phyloP scores from a whole-genome alignment of 2,329 filamentous ascomycete genomes.

The Shiraia sp. region DNA sequence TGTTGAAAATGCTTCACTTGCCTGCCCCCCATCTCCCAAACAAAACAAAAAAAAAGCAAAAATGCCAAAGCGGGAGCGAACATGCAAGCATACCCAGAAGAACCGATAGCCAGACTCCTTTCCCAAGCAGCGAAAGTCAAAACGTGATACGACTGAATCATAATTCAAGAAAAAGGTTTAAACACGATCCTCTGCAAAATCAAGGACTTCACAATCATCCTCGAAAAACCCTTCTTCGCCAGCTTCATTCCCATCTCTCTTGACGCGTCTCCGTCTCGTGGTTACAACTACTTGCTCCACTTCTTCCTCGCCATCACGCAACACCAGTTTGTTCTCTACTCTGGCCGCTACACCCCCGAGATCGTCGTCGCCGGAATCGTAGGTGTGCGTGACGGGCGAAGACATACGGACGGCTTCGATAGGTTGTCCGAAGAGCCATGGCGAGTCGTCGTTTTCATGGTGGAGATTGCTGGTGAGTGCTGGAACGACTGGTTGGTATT shows the following conservation, averaged over 20 bases:
- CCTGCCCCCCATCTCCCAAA: too few relatives aligned
- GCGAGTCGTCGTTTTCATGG: constrained; percentile 36
- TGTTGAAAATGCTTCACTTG: too few relatives aligned
- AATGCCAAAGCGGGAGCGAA: background rate
- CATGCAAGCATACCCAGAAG: too few relatives aligned
- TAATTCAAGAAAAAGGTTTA: constrained; percentile 13
- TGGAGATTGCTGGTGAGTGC: constrained; percentile 35
- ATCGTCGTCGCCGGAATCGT: constrained; percentile 42
- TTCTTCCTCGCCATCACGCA: constrained; percentile 58
- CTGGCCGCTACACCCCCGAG: constrained; percentile 55
- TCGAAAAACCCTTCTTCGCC: constrained; percentile 80
- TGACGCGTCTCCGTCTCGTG: constrained; percentile 67
- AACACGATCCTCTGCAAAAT: constrained; percentile 71
- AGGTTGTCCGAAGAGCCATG: constrained; percentile 60
- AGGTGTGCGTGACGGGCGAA: constrained; percentile 40
- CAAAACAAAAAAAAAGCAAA: background rate
- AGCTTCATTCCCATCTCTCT: constrained; percentile 56
- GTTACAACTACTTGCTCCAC: constrained; percentile 82
- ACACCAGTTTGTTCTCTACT: constrained; percentile 51
- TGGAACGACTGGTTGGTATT: constrained; percentile 23
- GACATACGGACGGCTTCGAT: constrained; percentile 54
- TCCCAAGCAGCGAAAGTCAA: too few relatives aligned
- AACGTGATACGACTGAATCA: too few relatives aligned
- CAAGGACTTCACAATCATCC: constrained; percentile 87
- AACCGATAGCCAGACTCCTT: background rate